phyloP scores from a whole-genome alignment of 1,284 basidiomycete species.

The Hypsizygus ulmarius region DNA sequence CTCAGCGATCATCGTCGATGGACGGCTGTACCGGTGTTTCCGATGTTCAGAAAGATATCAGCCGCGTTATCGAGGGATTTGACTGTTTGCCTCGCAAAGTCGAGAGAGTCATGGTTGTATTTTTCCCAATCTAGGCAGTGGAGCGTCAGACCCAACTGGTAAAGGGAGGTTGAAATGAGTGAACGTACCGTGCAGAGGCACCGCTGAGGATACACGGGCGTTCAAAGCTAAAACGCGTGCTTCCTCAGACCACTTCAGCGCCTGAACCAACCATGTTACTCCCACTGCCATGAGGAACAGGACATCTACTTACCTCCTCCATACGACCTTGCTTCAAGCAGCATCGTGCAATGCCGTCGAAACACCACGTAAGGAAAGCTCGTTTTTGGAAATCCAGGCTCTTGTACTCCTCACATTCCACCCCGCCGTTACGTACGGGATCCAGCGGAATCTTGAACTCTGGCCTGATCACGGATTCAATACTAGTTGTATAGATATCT shows the following conservation, averaged over 20 bases:
- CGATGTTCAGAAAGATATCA: constrained; percentile 5
- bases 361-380: neutral
- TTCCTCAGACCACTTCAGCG: constrained; percentile 17
- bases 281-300: neutral
- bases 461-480: too few species aligned
- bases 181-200: constrained; percentile 12
- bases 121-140: constrained; percentile 13
- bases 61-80: constrained; percentile 3
- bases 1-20: constrained; percentile 12
- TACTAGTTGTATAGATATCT: too few species aligned
- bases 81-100: constrained; percentile 9
- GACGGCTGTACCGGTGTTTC: constrained; percentile 11
- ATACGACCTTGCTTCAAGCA: neutral
- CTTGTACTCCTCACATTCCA: too few species aligned
- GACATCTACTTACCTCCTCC: neutral
- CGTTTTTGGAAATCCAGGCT: too few species aligned
- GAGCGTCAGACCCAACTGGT: neutral
- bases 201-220: neutral
- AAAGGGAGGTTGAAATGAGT: neutral
- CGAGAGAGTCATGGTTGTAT: constrained; percentile 9
- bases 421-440: too few species aligned
- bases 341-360: constrained; percentile 2
- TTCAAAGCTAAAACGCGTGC: constrained; percentile 11
- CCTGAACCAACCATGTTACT: constrained; percentile 1
- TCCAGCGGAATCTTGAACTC: too few species aligned